phyloP scores from a whole-genome alignment of 768 basidiomycete species.

The Leucosporidium creatinivorum region DNA sequence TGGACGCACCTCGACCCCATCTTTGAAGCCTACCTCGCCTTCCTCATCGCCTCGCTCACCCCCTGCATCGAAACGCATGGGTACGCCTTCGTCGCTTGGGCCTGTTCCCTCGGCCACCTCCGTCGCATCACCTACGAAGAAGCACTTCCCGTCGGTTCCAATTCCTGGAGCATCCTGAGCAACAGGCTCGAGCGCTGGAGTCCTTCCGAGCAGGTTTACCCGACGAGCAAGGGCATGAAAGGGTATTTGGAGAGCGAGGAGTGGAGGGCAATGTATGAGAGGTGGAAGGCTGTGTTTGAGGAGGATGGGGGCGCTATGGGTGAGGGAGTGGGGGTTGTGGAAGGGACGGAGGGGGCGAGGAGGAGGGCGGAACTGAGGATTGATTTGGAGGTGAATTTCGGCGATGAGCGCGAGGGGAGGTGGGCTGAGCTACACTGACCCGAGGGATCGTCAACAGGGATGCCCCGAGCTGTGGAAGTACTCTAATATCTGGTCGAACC shows the following conservation, averaged over 20 bases:
- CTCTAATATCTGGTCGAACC: neutral
- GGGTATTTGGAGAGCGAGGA: neutral
- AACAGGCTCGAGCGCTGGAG: constrained; percentile 2
- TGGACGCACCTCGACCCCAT: constrained; percentile 4
- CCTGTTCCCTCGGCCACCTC: neutral
- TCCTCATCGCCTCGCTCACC: neutral
- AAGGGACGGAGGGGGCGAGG: neutral
- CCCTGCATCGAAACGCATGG: neutral
- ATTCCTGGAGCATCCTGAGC: neutral
- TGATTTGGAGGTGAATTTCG: constrained; percentile 3
- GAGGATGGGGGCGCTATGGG: neutral
- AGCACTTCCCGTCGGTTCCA: neutral
- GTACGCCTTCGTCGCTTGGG: constrained; percentile 6
- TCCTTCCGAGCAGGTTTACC: constrained; percentile 1
- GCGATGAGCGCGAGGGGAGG: neutral
- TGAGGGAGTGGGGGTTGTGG: neutral
- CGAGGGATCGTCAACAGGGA: too few species aligned
- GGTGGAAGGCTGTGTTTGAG: neutral
- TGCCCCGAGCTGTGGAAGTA: constrained; percentile 6
- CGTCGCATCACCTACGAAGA: neutral
- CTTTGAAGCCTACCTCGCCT: neutral
- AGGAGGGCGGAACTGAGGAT: constrained; percentile 1
- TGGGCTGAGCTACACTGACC: neutral
- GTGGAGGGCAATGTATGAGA: neutral
- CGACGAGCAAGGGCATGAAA: neutral